Evolutionary conservation across 495 filamentous ascomycete genomes (phyloP), one percentile per base, ranked within the genome.

Genomic region (Friedmanniomyces simplex): DNA sequence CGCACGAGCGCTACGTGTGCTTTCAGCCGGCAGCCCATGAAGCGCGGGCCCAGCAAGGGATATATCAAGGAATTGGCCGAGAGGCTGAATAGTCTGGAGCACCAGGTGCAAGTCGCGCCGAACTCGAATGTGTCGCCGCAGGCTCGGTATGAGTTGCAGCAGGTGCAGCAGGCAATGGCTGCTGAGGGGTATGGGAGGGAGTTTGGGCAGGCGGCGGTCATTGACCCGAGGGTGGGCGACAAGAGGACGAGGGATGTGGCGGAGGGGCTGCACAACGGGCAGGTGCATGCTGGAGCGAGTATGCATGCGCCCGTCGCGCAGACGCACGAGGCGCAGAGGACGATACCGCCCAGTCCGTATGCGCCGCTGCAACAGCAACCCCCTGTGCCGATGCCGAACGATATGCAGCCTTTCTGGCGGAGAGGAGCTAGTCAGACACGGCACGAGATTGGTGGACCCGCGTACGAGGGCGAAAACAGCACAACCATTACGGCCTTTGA

Each of bases 21-120:
- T 10, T 97, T 96, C 65, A 95, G 88, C 72, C 80, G 91, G 59
- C 86, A 94, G 41, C 91, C 91, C 1, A 89, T 94, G 81, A 97
- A 97, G 70, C 82, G 91, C 55, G 91, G 91, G 6, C 91, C 91
- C 5, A 95, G 88, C 64, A 97, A 97, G 82, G 91, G 91, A 83
- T 97, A 97, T 65, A 97, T 97, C 67, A 96, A 96, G 68, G 91
- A 97, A 67, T 78, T 97, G 1, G 89, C 91, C 32, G 91, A 96
- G 62, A 79, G 91, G 28, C 78, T 97, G 50, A 82, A 91, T 59
- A 83, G 79, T 1, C 83, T 97, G 22, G 91, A 97, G 61, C 85
- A 79, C 43, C 65, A 70, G 56, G 63, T 73, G 10, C 53, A 61
- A 1, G 39, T 55, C 16, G 11, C 37, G n/a, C 20, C 16, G 1